These are phyloP conservation scores for Vanrija sp. DNA, from an alignment of 1,284 basidiomycete species.

Conservation along the genomic window DNA sequence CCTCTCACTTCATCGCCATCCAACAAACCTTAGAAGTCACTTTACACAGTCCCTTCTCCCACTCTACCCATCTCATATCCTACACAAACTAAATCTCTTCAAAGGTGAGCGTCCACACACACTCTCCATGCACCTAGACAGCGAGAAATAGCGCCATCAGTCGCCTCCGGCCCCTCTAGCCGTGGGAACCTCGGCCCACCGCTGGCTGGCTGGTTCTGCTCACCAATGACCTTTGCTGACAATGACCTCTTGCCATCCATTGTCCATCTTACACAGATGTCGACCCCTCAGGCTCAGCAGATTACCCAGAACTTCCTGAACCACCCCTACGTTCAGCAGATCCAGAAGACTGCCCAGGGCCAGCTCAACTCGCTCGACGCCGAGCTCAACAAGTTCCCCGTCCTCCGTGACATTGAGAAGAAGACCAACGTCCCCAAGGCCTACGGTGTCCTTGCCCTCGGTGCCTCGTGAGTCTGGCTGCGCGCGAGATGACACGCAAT, in stretches of 20 bases:
- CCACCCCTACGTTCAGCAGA: slow-evolving; percentile 78
- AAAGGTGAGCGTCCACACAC: too few relatives aligned
- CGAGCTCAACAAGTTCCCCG: slow-evolving; percentile 92
- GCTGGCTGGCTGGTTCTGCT: neutral
- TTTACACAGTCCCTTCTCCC: neutral
- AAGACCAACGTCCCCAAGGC: slow-evolving; percentile 91
- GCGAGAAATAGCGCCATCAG: too few relatives aligned
- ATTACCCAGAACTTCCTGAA: slow-evolving; percentile 57
- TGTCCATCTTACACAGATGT: slow-evolving; percentile 27
- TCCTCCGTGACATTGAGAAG: slow-evolving; percentile 76
- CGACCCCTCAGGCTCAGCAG: slow-evolving; percentile 42
- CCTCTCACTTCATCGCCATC: too few relatives aligned
- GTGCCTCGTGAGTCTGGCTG: slow-evolving; percentile 53
- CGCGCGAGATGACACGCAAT: too few relatives aligned
- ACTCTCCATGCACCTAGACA: too few relatives aligned
- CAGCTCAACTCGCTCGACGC: slow-evolving; percentile 85
- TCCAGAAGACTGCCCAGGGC: slow-evolving; percentile 67
- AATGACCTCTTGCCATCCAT: neutral
- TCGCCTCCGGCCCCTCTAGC: too few relatives aligned
- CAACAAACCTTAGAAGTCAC: neutral
- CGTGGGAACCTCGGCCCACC: neutral
- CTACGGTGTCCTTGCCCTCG: slow-evolving; percentile 75
- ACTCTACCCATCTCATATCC: neutral
- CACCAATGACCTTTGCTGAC: neutral
- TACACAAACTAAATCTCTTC: neutral